Evolutionary conservation across 306 rosid species (phyloP), one percentile per base, ranked within the genome.

Genomic region (Glycine soja): DNA sequence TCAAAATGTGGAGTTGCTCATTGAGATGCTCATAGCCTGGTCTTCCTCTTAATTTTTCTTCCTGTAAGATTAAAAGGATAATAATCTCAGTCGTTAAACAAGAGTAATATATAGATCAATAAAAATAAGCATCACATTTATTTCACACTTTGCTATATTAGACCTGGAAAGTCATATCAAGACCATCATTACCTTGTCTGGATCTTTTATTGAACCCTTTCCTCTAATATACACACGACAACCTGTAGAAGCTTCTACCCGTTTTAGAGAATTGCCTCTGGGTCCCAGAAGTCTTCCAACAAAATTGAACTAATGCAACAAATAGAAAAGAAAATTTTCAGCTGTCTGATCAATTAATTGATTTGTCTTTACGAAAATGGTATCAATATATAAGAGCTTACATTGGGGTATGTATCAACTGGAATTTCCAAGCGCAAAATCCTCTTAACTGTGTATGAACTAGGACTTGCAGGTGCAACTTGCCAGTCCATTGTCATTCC

Each of bases 401-500:
- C 98, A 74, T 90, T 90, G 79, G 98, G 98, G 88, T 74, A 93
- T 40, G 93, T 90, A 88, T 90, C 98, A 52, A 93, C 98, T 4
- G 98, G 98, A 83, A 93, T 93, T 82, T 93, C 98, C 91, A 93
- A 84, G 63, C 97, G 98, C 80, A 93, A 85, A 84, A 93, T 93
- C 86, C 95, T 90, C 86, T 92, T 93, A 46, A 93, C 93, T 7
- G 93, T 93, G 85, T 45, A 92, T 7, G 97, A 91, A 82, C 92
- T 93, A 81, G 98, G 98, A 82, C 98, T 93, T 14, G 98, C 98
- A 10, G 98, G 97, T 5, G 95, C 92, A 14, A 93, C 92, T 89
- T 93, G 98, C 98, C 98, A 93, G 88, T 93, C 98, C 98, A 93
- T 93, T 50, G 98, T 85, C 95, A 91, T 87, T 46, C 98, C 98